A percentile compares a stretch with the other conserved stretches of the same genome.
phyloP scores from a whole-genome alignment of 192 early-diverging fungal species.

The Linnemannia zychae region DNA sequence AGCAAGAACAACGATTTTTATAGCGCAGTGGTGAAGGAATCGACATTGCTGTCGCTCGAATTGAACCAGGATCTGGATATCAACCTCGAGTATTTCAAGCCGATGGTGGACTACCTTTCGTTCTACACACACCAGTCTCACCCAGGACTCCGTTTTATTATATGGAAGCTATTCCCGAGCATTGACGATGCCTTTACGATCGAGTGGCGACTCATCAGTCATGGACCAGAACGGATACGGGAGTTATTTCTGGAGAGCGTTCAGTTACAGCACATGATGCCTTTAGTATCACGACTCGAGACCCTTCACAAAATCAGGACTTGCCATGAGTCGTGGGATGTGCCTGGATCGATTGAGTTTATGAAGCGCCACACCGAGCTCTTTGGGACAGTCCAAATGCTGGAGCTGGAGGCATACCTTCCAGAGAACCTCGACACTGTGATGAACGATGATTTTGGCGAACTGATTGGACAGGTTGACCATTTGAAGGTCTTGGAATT shows the following conservation, averaged over 20 bases:
- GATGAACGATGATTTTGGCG: slow-evolving; percentile 25
- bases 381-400: slow-evolving; percentile 46
- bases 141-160: slow-evolving; percentile 32
- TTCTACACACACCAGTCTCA: slow-evolving; percentile 43
- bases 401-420: slow-evolving; percentile 39
- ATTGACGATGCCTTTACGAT: slow-evolving; percentile 29
- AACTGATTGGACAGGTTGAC: slow-evolving; percentile 32
- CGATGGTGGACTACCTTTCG: slow-evolving; percentile 39
- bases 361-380: slow-evolving; percentile 43
- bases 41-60: slow-evolving; percentile 18
- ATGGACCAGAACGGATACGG: slow-evolving; percentile 44
- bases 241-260: slow-evolving; percentile 48
- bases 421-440: slow-evolving; percentile 37
- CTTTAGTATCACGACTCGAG: slow-evolving; percentile 17
- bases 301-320: slow-evolving; percentile 34
- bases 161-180: slow-evolving; percentile 39
- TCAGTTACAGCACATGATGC: slow-evolving; percentile 36
- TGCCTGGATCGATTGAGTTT: slow-evolving; percentile 33
- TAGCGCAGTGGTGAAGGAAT: not conserved
- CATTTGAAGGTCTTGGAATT: slow-evolving; percentile 38
- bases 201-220: slow-evolving; percentile 35
- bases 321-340: slow-evolving; percentile 46
- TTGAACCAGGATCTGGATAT: slow-evolving; percentile 21
- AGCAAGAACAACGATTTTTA: not conserved
- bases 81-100: slow-evolving; percentile 21